Percentiles rank a stretch among this genome's conserved stretches.
Conservation (phyloP, 495 filamentous ascomycete genomes). For the Sabuloglossum arenarium region DNA sequence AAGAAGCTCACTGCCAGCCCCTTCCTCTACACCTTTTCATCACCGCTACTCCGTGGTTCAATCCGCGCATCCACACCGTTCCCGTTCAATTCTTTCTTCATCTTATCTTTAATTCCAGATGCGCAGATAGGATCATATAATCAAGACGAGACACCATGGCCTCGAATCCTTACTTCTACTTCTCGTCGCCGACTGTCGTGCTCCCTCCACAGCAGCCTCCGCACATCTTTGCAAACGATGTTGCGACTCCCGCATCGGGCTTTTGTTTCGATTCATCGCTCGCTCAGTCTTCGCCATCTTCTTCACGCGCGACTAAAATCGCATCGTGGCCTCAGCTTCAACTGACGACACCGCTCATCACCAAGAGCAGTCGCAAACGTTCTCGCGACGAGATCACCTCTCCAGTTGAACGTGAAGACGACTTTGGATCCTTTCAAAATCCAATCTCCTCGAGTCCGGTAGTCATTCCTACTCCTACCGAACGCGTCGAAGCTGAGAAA, state of each 20-base stretch:
- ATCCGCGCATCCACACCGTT: neutral
- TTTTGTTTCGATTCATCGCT: neutral
- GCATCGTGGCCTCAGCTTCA: neutral
- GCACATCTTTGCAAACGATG: neutral
- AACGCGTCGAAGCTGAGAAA: neutral
- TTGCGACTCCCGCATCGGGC: neutral
- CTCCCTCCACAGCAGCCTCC: neutral
- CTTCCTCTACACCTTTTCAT: neutral
- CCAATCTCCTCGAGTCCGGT: neutral
- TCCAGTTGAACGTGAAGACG: neutral
- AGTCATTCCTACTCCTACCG: neutral
- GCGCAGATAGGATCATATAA: neutral
- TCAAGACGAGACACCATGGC: neutral
- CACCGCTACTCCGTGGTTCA: neutral
- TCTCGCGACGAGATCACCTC: constrained; percentile 3
- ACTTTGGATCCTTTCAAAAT: neutral
- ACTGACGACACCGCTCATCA: neutral
- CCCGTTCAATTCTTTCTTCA: neutral
- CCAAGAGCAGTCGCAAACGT: neutral
- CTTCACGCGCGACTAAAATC: neutral
- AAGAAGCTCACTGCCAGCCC: neutral
- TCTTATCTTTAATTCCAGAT: neutral
- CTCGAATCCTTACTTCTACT: neutral
- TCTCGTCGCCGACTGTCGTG: constrained; percentile 1
- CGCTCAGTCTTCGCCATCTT: neutral